phyloP scores from a whole-genome alignment of 495 filamentous ascomycete genomes.

The Xylaria curta region DNA sequence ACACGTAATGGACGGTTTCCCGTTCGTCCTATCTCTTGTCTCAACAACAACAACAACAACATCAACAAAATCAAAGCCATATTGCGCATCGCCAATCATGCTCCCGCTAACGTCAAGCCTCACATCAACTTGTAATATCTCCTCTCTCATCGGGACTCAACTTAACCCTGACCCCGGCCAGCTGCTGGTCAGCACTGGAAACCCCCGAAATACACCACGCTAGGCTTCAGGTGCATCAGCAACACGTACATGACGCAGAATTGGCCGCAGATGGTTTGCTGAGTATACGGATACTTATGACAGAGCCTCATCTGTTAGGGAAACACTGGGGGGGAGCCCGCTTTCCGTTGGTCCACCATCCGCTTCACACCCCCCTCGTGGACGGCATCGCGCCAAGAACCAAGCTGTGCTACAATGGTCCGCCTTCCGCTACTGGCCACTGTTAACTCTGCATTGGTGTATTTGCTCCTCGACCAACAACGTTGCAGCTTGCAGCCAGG shows the following conservation, averaged over 20 bases:
- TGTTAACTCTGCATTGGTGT: background rate
- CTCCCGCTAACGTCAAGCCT: background rate
- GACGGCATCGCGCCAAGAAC: constrained; percentile 1
- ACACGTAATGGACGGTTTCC: constrained; percentile 8
- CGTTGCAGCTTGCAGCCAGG: background rate
- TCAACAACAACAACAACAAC: background rate
- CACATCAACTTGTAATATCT: background rate
- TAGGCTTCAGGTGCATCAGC: background rate
- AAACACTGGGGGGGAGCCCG: constrained; percentile 19
- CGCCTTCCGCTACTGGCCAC: constrained; percentile 20
- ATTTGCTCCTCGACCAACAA: background rate
- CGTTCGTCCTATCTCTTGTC: background rate
- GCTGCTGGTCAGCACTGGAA: constrained; percentile 11
- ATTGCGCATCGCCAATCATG: constrained; percentile 2
- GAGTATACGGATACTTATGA: constrained; percentile 28
- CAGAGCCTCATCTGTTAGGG: constrained; percentile 43
- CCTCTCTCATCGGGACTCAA: background rate
- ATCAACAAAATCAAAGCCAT: background rate
- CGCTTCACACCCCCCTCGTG: constrained; percentile 26
- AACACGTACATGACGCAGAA: constrained; percentile 11
- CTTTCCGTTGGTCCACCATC: constrained; percentile 30
- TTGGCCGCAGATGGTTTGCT: constrained; percentile 2
- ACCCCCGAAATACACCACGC: background rate
- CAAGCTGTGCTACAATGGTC: constrained; percentile 22
- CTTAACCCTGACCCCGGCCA: background rate